These are phyloP conservation scores for Amanita muscaria DNA, from an alignment of 768 basidiomycete species.

Conservation along the genomic window DNA sequence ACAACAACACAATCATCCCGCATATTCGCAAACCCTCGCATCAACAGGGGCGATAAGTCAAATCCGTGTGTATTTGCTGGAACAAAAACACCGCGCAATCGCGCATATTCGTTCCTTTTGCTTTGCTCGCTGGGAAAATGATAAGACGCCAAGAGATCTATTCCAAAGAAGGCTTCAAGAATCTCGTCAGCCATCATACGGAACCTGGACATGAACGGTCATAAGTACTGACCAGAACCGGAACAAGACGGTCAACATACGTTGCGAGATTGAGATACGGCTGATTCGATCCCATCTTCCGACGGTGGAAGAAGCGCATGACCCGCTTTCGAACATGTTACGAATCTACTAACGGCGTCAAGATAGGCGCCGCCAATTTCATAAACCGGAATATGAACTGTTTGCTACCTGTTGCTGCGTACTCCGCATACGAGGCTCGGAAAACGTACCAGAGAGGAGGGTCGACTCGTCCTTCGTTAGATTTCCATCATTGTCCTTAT, in stretches of 20 bases:
- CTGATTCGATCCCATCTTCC: constrained; percentile 54
- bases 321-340: constrained; percentile 96
- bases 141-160: constrained; percentile 83
- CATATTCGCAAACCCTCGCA: too few relatives aligned
- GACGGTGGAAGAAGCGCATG: constrained; percentile 73
- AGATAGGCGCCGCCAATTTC: constrained; percentile 95
- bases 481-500: constrained; percentile 90
- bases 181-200: constrained; percentile 98
- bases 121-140: constrained; percentile 69
- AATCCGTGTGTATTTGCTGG: constrained; percentile 63
- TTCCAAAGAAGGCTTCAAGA: constrained; percentile 93
- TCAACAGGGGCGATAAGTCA: too few relatives aligned
- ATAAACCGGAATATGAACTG: constrained; percentile 98
- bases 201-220: constrained; percentile 46
- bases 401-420: constrained; percentile 1
- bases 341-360: constrained; percentile 95
- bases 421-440: not conserved
- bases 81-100: constrained; percentile 84
- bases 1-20: not conserved
- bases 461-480: constrained; percentile 97
- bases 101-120: constrained; percentile 97
- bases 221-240: constrained; percentile 4
- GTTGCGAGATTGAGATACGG: constrained; percentile 91
- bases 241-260: constrained; percentile 27
- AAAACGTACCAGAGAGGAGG: constrained; percentile 77